A percentile compares a stretch with the other conserved stretches of the same genome.
Conservation (phyloP, 2,329 filamentous ascomycete genomes). For the Amylocarpus encephaloides region DNA sequence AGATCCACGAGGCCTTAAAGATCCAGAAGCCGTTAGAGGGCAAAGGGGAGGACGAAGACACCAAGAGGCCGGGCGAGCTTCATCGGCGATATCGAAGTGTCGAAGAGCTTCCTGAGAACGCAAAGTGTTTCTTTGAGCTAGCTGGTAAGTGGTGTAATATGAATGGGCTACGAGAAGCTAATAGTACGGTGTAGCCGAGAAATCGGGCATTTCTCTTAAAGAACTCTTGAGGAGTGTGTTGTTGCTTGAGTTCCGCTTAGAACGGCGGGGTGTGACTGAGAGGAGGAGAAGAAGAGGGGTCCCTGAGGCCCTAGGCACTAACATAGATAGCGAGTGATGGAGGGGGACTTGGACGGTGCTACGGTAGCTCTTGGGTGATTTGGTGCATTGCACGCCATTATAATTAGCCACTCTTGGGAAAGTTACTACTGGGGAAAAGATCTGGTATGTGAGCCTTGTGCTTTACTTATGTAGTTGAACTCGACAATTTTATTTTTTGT, state of each 20-base stretch:
- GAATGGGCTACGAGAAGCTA: background rate
- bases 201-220: constrained; percentile 22
- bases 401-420: too few species aligned
- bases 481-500: too few species aligned
- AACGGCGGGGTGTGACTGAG: constrained; percentile 25
- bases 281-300: constrained; percentile 11
- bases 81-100: constrained; percentile 34
- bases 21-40: constrained; percentile 24
- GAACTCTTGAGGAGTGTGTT: constrained; percentile 25
- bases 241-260: constrained; percentile 25
- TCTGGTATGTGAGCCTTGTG: too few species aligned
- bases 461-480: too few species aligned
- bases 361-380: too few species aligned
- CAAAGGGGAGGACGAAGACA: constrained; percentile 12
- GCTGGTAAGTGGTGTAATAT: constrained; percentile 32
- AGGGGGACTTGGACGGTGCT: background rate
- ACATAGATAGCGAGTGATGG: background rate
- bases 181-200: constrained; percentile 19
- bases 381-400: too few species aligned
- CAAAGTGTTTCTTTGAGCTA: constrained; percentile 38
- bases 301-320: background rate
- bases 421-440: too few species aligned
- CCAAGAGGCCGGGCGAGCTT: constrained; percentile 31
- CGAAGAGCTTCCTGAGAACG: constrained; percentile 38
- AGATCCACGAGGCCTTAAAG: constrained; percentile 22